Conservation (phyloP, 169 alveolate species). For the Plasmodium berghei region DNA sequence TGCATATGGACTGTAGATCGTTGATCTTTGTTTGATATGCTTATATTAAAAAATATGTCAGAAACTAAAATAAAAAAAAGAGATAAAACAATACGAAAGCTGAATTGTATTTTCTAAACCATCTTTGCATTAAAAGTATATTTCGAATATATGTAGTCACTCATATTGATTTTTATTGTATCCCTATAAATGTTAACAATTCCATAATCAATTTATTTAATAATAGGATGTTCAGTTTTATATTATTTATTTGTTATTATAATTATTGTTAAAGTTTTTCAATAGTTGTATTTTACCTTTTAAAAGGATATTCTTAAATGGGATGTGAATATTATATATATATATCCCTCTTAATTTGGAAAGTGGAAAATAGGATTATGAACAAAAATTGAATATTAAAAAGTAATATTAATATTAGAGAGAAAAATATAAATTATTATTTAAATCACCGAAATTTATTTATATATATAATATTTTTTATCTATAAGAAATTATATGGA, state of each 20-base stretch:
- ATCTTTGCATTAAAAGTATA: too few relatives aligned
- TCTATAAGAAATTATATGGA: not conserved
- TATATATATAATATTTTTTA: not conserved
- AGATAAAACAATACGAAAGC: too few relatives aligned
- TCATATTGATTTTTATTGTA: too few relatives aligned
- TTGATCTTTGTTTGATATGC: too few relatives aligned
- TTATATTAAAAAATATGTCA: too few relatives aligned
- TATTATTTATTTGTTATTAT: not conserved
- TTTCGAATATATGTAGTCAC: too few relatives aligned
- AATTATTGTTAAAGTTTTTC: not conserved
- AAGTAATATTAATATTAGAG: not conserved
- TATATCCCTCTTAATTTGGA: not conserved
- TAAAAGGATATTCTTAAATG: not conserved
- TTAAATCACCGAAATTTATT: not conserved
- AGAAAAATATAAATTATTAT: not conserved
- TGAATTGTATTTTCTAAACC: too few relatives aligned
- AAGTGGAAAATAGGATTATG: constrained; percentile 1
- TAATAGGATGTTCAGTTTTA: too few relatives aligned
- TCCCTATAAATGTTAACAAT: too few relatives aligned
- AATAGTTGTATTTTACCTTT: not conserved
- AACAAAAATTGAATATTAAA: not conserved
- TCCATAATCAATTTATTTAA: too few relatives aligned
- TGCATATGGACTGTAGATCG: too few relatives aligned
- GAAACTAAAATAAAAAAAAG: too few relatives aligned
- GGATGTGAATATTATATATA: not conserved